Base-by-base conservation (phyloP, 108 stramenopile species). In the Cyclotella cryptica region DNA sequence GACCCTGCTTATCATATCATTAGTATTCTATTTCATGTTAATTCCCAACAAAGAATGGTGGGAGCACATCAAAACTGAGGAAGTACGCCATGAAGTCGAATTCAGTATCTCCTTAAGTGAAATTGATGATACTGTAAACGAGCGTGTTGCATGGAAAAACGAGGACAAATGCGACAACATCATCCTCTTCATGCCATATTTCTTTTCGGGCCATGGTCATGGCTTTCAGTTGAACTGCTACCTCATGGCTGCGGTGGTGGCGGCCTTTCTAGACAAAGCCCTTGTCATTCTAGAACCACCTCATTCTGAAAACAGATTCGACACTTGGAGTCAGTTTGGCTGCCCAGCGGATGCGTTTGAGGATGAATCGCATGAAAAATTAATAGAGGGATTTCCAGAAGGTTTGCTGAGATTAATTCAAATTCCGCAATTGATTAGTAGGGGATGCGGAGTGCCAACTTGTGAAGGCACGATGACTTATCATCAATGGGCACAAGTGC, bases 311-410 rank as follows among this genome's bases (percentile, higher is more conserved):
- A 18, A 29, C 58, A 13, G 74, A 74, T 55, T 11, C 29, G 47
- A 66, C 22, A 29, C 57, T 29, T 43, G 58, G 12, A 45, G 42
- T 39, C 75, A 76, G 39, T 76, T 76, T 58, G 75, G 75, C 24
- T 76, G 75, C 59, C 75, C 75, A 14, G 49, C n/a, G 17, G 76
- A 77, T 57, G 17, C 57, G 18, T 57, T 66, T 54, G 59, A 44
- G 46, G 74, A n/a, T n/a, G n/a, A n/a, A n/a, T n/a, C n/a, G n/a
- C n/a, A 43, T 13, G 65, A 61, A 18, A 46, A 54, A 29, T 51
- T 66, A 1, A 18, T 21, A n/a, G 29, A 30, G 42, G 59, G 53
- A 0, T 70, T 77, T 40, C 76, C 76, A 0, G 6, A 0, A 6
- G 76, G 76, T 26, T 43, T 77, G 49, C 40, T 29, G 10, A 47